A percentile compares a stretch with the other conserved stretches of the same genome.
phyloP scores from a whole-genome alignment of 2,329 filamentous ascomycete genomes.

The Trichoderma atroviride region DNA sequence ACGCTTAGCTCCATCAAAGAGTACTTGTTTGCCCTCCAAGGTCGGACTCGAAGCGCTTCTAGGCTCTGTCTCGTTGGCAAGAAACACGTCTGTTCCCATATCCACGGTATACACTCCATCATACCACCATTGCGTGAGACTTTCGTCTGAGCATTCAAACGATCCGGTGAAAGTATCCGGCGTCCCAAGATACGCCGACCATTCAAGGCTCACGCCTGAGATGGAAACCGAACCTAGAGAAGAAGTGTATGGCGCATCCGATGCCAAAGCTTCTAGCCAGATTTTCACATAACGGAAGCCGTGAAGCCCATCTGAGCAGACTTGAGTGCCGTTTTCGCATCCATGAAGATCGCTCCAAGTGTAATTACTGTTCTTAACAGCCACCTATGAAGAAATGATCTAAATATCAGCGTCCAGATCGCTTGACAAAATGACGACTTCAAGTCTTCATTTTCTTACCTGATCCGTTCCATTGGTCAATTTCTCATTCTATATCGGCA shows the following conservation, averaged over 20 bases:
- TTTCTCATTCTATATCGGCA: neutral
- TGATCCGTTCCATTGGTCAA: constrained; percentile 17
- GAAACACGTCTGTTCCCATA: constrained; percentile 50
- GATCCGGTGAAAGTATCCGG: constrained; percentile 53
- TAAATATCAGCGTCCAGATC: neutral
- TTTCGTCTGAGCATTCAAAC: constrained; percentile 55
- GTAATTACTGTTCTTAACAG: constrained; percentile 46
- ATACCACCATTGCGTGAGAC: constrained; percentile 56
- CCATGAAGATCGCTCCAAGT: constrained; percentile 51
- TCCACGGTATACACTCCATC: constrained; percentile 57
- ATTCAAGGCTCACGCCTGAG: constrained; percentile 46
- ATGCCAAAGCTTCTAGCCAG: constrained; percentile 47
- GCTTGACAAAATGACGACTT: neutral
- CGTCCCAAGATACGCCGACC: constrained; percentile 50
- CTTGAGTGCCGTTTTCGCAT: constrained; percentile 46
- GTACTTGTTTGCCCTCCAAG: constrained; percentile 49
- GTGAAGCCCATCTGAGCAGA: constrained; percentile 56
- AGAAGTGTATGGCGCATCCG: constrained; percentile 50
- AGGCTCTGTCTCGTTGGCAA: constrained; percentile 52
- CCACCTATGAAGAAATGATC: constrained; percentile 28
- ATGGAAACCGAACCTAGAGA: constrained; percentile 49
- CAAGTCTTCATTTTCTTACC: neutral
- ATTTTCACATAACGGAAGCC: constrained; percentile 57
- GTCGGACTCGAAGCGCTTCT: constrained; percentile 47
- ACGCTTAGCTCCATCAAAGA: constrained; percentile 55